Base-by-base conservation (phyloP, 140 eudicot genomes). In the Anethum foeniculum region DNA sequence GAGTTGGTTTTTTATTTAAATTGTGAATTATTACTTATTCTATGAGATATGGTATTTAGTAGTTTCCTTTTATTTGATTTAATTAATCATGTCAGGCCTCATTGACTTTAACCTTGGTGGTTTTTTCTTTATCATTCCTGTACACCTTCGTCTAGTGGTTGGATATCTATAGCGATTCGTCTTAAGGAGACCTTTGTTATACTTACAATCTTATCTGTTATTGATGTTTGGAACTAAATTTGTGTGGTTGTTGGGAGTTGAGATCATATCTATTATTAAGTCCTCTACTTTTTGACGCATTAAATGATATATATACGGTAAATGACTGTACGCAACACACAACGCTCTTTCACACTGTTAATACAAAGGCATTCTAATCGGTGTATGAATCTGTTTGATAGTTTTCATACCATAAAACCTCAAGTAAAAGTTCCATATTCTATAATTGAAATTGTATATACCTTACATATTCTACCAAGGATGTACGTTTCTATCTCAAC, bases 1-100 rank as follows among this genome's bases (percentile, higher is more conserved):
- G 85, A 90, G 98, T 88, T 86, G 25, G 25, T 74, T 34, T 54
- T n/a, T 78, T 67, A 32, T 77, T 21, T 28, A 9, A 49, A 7
- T 36, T 25, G 25, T 38, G 44, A 19, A 38, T 13, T 68, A 39
- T 78, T 52, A n/a, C 51, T 11, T 28, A 18, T 32, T 32, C 10
- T 73, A n/a, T 4, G 28, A 9, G 6, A 19, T 38, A 7, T 21
- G 19, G 5, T 18, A 2, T 8, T 75, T 28, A 3, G 64, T 48
- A 15, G 8, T 46, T 27, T 47, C 19, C 25, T 47, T 28, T 49
- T 2, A 0, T 44, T 27, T 14, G 8, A 48, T 48, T 14, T 28
- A 75, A 6, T 44, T 39, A 75, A 1, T 25, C 18, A 21, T 39
- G 77, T 1, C 27, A 5, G 51, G 16, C 19, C 30, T 44, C 58